Evolutionary conservation across 2,329 filamentous ascomycete species (phyloP), one percentile per base, ranked within the genome.

Genomic region (Diaporthe helianthi): DNA sequence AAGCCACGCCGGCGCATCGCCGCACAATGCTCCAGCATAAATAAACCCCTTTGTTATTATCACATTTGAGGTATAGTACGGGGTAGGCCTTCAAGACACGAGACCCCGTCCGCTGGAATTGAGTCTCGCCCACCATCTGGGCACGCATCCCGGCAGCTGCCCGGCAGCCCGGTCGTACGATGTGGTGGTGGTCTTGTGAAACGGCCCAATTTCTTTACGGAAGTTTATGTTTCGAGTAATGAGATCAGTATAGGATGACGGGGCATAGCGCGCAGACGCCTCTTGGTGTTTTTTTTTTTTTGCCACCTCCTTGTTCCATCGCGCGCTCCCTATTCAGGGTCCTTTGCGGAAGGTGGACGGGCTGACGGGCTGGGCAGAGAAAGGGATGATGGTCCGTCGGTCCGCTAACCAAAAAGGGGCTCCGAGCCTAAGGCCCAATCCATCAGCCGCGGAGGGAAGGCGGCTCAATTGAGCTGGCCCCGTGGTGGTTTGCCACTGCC

Each of bases 331-430:
- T 36, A 63, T 49, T 63, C 58, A 63, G 58, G 58, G 58, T 63
- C 58, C n/a, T 13, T 63, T 36, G 29, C 58, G 58, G 58, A 63
- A 63, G 58, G 44, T 61, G 26, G 58, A 61, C 58, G 26, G 26
- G 15, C 13, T 8, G 41, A 46, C 55, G 55, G 44, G 24, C 58
- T 63, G 58, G 44, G 29, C 26, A 63, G 24, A 12, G 24, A 8
- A 63, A 63, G 49, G 58, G 58, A n/a, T n/a, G 63, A 63, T 63
- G 58, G 41, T 49, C 58, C 58, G 44, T n/a, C 58, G 41, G 58
- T 38, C 44, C 44, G 36, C 58, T 63, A 63, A 15, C 44, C 58
- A 22, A 19, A 49, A 36, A n/a, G 58, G 58, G 58, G 36, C 13
- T 5, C 36, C 36, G 12, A 3, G 36, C 13, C 36, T 15, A 17